These are phyloP conservation scores for Hypoxylon perforatum DNA, from an alignment of 495 filamentous ascomycete genomes.

Conservation along the genomic window DNA sequence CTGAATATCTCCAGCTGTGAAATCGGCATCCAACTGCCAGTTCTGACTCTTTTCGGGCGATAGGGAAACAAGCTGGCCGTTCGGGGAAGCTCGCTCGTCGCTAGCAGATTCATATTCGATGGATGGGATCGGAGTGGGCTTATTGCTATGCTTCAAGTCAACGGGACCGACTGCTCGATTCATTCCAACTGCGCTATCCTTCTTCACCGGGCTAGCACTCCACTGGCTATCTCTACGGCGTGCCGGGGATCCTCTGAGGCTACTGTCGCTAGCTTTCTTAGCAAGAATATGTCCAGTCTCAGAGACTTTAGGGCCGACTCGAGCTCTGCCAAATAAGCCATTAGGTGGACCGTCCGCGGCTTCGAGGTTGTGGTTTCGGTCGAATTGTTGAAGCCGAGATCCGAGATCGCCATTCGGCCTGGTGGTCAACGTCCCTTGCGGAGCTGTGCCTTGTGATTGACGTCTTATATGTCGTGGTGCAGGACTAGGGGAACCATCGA, in stretches of 20 bases:
- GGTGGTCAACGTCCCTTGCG: conserved; percentile 28
- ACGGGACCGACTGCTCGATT: conserved; percentile 6
- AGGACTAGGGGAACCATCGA: conserved; percentile 60
- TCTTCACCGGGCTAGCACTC: conserved; percentile 13
- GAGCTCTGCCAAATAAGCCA: conserved; percentile 46
- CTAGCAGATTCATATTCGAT: conserved; percentile 56
- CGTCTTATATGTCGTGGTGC: conserved; percentile 54
- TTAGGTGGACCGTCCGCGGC: conserved; percentile 20
- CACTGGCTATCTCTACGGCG: conserved; percentile 27
- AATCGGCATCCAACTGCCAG: conserved; percentile 70
- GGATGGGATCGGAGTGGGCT: conserved; percentile 58
- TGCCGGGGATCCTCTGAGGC: conserved; percentile 34
- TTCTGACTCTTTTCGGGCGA: conserved; percentile 62
- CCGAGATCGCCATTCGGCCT: conserved; percentile 35
- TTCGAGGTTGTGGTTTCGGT: conserved; percentile 41
- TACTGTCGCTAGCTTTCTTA: conserved; percentile 50
- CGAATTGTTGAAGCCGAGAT: conserved; percentile 39
- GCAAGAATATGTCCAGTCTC: conserved; percentile 48
- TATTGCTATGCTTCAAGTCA: conserved; percentile 2
- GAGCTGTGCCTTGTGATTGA: conserved; percentile 35
- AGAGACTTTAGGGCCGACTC: conserved; percentile 44
- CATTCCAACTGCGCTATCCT: conserved; percentile 17
- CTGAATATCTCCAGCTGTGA: conserved; percentile 71
- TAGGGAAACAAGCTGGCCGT: conserved; percentile 50
- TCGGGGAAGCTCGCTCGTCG: conserved; percentile 47